Conservation (phyloP, 2,329 filamentous ascomycete species). For the Pyrenophora teres region DNA sequence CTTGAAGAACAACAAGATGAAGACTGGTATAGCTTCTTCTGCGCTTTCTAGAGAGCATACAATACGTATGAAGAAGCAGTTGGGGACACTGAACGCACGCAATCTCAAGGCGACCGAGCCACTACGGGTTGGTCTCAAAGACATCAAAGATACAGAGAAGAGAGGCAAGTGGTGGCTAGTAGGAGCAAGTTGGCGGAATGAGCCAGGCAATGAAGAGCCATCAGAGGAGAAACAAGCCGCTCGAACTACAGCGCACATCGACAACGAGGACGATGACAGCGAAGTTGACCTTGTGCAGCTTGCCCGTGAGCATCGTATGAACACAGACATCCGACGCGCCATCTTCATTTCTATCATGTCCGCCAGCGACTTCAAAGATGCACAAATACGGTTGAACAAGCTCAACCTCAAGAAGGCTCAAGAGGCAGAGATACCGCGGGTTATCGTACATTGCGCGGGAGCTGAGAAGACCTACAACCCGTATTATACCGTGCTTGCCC, state of each 20-base stretch:
- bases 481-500: conserved; percentile 87
- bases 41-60: conserved; percentile 79
- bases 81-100: conserved; percentile 75
- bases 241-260: conserved; percentile 11
- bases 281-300: conserved; percentile 70
- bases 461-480: conserved; percentile 86
- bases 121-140: conserved; percentile 76
- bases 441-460: conserved; percentile 84
- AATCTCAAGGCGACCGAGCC: conserved; percentile 77
- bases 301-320: conserved; percentile 83
- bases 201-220: conserved; percentile 43
- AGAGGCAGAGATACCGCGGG: conserved; percentile 82
- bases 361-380: conserved; percentile 81
- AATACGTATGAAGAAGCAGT: conserved; percentile 83
- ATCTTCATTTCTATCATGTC: conserved; percentile 93
- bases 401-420: conserved; percentile 85
- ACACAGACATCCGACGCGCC: conserved; percentile 82
- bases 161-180: conserved; percentile 99
- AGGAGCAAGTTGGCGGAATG: conserved; percentile 80
- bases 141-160: conserved; percentile 82
- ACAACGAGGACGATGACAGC: conserved; percentile 32
- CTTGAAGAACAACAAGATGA: conserved; percentile 91
- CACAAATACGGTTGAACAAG: conserved; percentile 77
- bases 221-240: conserved; percentile 42
- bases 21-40: conserved; percentile 72